A percentile compares a stretch with the other conserved stretches of the same genome.
Evolutionary conservation across 108 stramenopile species (phyloP).

Genomic region (Skeletonema menzelii): DNA sequence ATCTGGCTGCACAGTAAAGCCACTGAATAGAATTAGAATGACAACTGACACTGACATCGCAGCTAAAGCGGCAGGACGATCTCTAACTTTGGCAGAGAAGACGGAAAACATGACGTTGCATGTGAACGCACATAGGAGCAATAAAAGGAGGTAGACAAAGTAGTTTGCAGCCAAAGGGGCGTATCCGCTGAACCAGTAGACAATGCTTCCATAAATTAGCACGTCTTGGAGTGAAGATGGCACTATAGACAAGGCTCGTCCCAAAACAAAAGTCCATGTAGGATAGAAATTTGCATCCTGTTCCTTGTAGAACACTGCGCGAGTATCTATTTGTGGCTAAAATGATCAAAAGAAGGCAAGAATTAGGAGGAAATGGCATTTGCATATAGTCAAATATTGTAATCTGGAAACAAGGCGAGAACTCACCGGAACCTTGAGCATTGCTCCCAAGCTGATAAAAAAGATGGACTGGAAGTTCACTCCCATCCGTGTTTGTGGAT

Average conservation of each 20-base stretch:
- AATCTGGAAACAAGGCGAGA: not conserved
- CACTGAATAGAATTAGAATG: conserved; percentile 57
- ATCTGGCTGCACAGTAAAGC: conserved; percentile 68
- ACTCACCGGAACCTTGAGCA: conserved; percentile 59
- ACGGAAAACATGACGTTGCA: conserved; percentile 55
- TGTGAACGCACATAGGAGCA: conserved; percentile 42
- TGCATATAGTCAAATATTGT: too few species aligned
- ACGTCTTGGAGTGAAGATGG: conserved; percentile 57
- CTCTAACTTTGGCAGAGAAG: conserved; percentile 56
- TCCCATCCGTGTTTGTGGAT: conserved; percentile 47
- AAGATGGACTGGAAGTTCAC: conserved; percentile 66
- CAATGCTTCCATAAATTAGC: conserved; percentile 50
- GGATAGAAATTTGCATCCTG: conserved; percentile 85
- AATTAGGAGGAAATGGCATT: not conserved
- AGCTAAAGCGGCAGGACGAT: conserved; percentile 55
- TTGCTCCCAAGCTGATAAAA: conserved; percentile 60
- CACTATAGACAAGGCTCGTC: conserved; percentile 48
- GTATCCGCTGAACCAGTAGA: conserved; percentile 67
- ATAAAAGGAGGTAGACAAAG: conserved; percentile 61
- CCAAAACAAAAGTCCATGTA: conserved; percentile 63
- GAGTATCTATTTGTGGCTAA: conserved; percentile 54
- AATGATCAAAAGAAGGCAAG: not conserved
- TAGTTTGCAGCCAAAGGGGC: conserved; percentile 49
- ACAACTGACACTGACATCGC: conserved; percentile 54
- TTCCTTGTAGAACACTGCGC: conserved; percentile 87